Conservation (phyloP, 2,329 filamentous ascomycete species). For the Rachicladosporium sp. region DNA sequence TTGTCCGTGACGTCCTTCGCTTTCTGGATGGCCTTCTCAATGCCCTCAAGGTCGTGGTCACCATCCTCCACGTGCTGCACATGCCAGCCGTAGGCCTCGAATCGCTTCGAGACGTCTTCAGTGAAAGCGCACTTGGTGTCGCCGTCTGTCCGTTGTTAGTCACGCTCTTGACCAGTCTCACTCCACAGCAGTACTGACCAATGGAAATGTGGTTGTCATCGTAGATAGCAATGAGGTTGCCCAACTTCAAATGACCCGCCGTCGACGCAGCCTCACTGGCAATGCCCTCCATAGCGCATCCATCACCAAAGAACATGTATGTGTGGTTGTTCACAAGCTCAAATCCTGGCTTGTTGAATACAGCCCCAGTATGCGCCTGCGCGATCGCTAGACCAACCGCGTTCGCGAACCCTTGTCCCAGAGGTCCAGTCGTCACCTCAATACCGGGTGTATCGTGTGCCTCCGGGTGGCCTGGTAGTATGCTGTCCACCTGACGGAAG, state of each 20-base stretch:
- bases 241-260: conserved; percentile 92
- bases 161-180: not conserved
- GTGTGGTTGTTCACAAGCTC: conserved; percentile 93
- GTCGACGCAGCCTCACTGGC: conserved; percentile 83
- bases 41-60: conserved; percentile 74
- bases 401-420: conserved; percentile 94
- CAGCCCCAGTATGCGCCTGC: conserved; percentile 77
- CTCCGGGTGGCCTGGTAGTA: conserved; percentile 93
- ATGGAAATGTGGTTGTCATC: conserved; percentile 97
- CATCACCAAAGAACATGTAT: conserved; percentile 93
- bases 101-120: conserved; percentile 88
- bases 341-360: conserved; percentile 95
- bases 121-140: conserved; percentile 95
- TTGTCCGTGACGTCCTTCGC: conserved; percentile 85
- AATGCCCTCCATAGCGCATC: conserved; percentile 97
- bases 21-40: conserved; percentile 78
- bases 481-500: conserved; percentile 75
- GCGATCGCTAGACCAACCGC: conserved; percentile 96
- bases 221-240: conserved; percentile 93
- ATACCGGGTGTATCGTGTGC: conserved; percentile 91
- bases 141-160: too few species aligned
- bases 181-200: too few species aligned
- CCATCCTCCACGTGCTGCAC: conserved; percentile 72
- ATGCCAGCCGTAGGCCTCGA: conserved; percentile 97
- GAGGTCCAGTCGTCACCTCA: conserved; percentile 95